A percentile compares a stretch with the other conserved stretches of the same genome.
These are phyloP conservation scores for Pseudotsuga menziesii DNA, from an alignment of 75 land plant genomes.

Conservation along the genomic window DNA sequence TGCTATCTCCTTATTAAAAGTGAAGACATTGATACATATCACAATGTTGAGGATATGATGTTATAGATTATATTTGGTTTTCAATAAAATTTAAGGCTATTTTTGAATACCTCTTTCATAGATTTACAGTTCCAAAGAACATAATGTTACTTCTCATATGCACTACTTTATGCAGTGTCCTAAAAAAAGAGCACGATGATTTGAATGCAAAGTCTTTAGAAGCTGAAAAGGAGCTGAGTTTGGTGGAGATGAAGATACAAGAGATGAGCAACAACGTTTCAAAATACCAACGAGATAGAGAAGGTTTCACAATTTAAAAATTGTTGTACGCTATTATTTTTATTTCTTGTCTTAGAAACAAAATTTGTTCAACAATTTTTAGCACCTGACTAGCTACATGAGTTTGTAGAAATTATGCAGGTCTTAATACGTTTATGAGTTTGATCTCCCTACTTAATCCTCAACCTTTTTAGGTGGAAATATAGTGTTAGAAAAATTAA, in stretches of 20 bases:
- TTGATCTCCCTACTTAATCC: background rate
- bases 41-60: background rate
- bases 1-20: background rate
- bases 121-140: background rate
- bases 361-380: background rate
- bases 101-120: background rate
- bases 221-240: constrained; percentile 74
- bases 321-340: background rate
- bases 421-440: background rate
- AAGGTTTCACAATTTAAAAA: constrained; percentile 38
- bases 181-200: constrained; percentile 61
- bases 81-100: background rate
- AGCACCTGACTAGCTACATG: background rate
- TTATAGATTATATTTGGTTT: background rate
- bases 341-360: background rate
- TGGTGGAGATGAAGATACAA: constrained; percentile 63
- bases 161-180: constrained; percentile 29
- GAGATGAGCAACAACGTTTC: constrained; percentile 51
- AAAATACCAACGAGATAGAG: constrained; percentile 69
- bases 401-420: background rate
- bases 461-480: background rate
- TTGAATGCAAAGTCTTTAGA: constrained; percentile 56
- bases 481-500: background rate
- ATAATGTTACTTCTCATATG: background rate
- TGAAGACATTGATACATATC: background rate